These are phyloP conservation scores for Takashimella koratensis DNA, from an alignment of 1,284 basidiomycete species.

Conservation along the genomic window DNA sequence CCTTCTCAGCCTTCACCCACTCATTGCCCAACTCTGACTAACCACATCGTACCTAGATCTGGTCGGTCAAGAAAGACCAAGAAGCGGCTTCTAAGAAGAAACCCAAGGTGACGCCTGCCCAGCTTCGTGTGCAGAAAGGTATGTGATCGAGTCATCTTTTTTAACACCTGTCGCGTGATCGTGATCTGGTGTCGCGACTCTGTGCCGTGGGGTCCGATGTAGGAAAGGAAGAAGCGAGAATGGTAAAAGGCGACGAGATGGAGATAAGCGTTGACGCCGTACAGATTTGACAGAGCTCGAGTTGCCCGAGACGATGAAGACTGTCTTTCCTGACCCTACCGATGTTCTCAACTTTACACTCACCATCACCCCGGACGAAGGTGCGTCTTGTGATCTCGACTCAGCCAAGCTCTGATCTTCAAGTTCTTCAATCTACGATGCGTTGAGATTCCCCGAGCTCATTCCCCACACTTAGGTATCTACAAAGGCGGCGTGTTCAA, in stretches of 20 bases:
- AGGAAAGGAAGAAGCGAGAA: too few relatives aligned
- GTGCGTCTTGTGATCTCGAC: constrained; percentile 51
- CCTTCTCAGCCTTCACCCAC: too few relatives aligned
- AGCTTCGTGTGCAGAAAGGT: constrained; percentile 99
- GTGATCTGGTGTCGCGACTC: background rate
- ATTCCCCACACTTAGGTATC: constrained; percentile 71
- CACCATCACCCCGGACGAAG: constrained; percentile 95
- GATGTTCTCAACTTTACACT: constrained; percentile 96
- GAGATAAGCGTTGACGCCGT: too few relatives aligned
- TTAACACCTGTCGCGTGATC: background rate
- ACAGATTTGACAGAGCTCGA: constrained; percentile 95
- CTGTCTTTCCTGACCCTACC: constrained; percentile 81
- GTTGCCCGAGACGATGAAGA: constrained; percentile 93
- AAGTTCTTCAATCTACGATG: background rate
- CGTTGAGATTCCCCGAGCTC: background rate
- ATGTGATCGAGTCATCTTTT: too few relatives aligned
- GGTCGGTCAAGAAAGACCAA: constrained; percentile 93
- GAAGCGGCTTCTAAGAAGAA: constrained; percentile 90
- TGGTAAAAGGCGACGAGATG: too few relatives aligned
- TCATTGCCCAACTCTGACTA: too few relatives aligned
- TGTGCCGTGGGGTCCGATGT: too few relatives aligned
- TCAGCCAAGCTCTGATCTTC: background rate
- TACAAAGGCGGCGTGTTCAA: constrained; percentile 91
- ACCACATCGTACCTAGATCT: constrained; percentile 70
- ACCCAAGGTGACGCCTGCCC: constrained; percentile 95